Base-by-base conservation (phyloP, 495 filamentous ascomycete genomes). In the Lasiosphaeria miniovina region DNA sequence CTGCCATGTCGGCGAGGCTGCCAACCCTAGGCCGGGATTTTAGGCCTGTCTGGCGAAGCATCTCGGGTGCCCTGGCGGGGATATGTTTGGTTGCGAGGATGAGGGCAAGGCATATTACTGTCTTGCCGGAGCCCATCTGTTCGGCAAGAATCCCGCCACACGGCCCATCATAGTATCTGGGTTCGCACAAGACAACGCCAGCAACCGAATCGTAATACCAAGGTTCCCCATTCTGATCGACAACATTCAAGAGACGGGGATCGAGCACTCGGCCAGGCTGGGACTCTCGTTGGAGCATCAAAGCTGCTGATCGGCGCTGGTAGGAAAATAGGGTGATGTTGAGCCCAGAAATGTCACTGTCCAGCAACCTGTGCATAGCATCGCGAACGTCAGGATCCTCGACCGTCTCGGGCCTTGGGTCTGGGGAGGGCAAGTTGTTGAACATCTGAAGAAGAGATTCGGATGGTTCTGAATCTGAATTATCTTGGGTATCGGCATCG, bases 281-380 rank as follows among this genome's bases (percentile, higher is more conserved):
- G 9, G 80, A 71, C 70, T 98, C 93, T 51, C 88, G 84, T 65
- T 96, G 89, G 31, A 96, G 71, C 92, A 98, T 97, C 36, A 86
- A 68, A 7, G 91, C 90, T 10, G 89, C 90, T 0, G 91, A 92
- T 49, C 88, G 83, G 54, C 88, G 80, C 74, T 98, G 93, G 67
- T 95, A 94, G 0, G 81, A 76, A 70, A 93, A 90, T 1, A 96
- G 75, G 1, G 70, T 71, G 1, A 89, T 90, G 15, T 76, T 86
- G 11, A 98, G 76, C 0, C 88, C 88, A 4, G 73, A 67, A 0
- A 89, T 68, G 7, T 78, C 70, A 49, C 76, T 77, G 6, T 71
- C 70, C 4, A 96, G 68, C 10, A 98, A 67, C 6, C 80, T 79
- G 49, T 83, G 68, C 72, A 93, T 87, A 0, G 88, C 84, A 9